phyloP scores from a whole-genome alignment of 2,329 filamentous ascomycete genomes.

The Colletotrichum shisoi region DNA sequence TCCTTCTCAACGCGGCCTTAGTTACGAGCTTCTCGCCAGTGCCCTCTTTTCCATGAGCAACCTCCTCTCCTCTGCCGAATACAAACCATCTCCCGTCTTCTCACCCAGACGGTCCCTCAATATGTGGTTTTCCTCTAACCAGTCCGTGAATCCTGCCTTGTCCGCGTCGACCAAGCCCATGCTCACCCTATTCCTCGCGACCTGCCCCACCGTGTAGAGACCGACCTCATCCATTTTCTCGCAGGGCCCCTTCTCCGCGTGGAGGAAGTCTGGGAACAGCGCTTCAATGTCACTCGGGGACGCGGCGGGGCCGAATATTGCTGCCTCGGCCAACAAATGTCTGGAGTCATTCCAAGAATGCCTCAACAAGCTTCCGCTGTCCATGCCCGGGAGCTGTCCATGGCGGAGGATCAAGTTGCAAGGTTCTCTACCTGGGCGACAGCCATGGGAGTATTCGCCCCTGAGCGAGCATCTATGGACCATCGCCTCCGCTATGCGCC shows the following conservation, averaged over 20 bases:
- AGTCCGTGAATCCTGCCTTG: slow-evolving; percentile 37
- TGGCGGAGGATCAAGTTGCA: too few species aligned
- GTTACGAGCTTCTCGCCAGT: slow-evolving; percentile 5
- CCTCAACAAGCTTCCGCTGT: too few species aligned
- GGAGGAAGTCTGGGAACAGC: slow-evolving; percentile 46
- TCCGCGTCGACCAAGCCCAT: slow-evolving; percentile 34
- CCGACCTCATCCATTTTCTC: slow-evolving; percentile 49
- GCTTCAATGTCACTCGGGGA: slow-evolving; percentile 47
- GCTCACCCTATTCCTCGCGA: slow-evolving; percentile 43
- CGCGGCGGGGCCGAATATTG: slow-evolving; percentile 24
- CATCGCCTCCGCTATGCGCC: too few species aligned
- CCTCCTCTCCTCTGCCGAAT: slow-evolving; percentile 42
- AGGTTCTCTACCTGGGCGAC: too few species aligned
- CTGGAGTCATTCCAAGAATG: too few species aligned
- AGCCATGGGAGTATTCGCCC: too few species aligned
- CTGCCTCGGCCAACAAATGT: too few species aligned
- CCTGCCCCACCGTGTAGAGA: slow-evolving; percentile 46
- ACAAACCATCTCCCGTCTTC: slow-evolving; percentile 46
- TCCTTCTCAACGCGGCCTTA: slow-evolving; percentile 8
- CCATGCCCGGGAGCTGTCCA: too few species aligned
- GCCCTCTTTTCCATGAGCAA: slow-evolving; percentile 41
- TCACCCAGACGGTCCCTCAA: slow-evolving; percentile 44
- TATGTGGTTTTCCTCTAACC: slow-evolving; percentile 45
- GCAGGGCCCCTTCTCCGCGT: slow-evolving; percentile 45
- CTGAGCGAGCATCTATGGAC: too few species aligned